These are phyloP conservation scores for Trametes polyzona DNA, from an alignment of 1,284 basidiomycete genomes.

Conservation along the genomic window DNA sequence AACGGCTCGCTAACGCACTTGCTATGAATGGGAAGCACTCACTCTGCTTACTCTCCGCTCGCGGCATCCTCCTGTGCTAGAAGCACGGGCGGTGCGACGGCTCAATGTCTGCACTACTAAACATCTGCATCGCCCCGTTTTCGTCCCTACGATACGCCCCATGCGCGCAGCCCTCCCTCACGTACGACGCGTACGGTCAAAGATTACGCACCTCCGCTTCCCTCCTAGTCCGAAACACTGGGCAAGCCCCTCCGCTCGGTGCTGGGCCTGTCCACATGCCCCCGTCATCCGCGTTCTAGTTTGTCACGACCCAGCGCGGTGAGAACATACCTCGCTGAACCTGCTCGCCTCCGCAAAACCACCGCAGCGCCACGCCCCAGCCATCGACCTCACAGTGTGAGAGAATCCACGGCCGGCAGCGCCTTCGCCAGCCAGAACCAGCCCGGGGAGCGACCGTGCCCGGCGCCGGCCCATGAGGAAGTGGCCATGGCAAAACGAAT, in stretches of 20 bases:
- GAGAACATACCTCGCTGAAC: not conserved
- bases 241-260: not conserved
- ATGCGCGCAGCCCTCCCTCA: not conserved
- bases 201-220: not conserved
- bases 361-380: not conserved
- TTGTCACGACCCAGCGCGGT: not conserved
- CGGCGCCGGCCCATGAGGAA: constrained; percentile 1
- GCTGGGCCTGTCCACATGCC: constrained; percentile 7
- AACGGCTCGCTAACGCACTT: too few relatives aligned
- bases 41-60: constrained; percentile 4
- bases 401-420: not conserved
- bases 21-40: not conserved
- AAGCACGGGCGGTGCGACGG: not conserved
- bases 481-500: not conserved
- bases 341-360: not conserved
- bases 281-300: not conserved
- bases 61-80: not conserved
- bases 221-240: not conserved
- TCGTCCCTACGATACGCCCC: not conserved
- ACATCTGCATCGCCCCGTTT: not conserved
- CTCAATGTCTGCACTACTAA: not conserved
- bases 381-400: not conserved
- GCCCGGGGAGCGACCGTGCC: not conserved
- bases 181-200: not conserved
- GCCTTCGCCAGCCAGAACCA: not conserved